Conservation (phyloP, 768 basidiomycete genomes). For the Boletus bicolor region DNA sequence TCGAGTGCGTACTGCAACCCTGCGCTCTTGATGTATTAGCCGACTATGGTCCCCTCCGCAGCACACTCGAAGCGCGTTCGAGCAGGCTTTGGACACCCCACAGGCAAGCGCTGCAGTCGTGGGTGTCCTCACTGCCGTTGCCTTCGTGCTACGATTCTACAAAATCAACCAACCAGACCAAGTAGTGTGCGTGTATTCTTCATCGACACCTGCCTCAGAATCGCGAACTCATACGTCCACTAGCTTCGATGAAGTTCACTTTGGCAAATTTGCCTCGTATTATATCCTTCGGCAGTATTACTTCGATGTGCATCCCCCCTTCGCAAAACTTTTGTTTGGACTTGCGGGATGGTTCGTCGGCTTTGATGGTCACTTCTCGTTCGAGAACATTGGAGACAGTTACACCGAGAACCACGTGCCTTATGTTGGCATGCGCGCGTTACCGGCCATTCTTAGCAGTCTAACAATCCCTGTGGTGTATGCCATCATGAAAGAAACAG, state of each 20-base stretch:
- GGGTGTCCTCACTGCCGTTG: slow-evolving; percentile 62
- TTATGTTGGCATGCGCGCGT: slow-evolving; percentile 88
- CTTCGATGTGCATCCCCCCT: slow-evolving; percentile 98
- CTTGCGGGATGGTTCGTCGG: slow-evolving; percentile 96
- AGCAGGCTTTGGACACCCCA: slow-evolving; percentile 59
- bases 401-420: slow-evolving; percentile 87
- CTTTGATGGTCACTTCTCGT: slow-evolving; percentile 90
- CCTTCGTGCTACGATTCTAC: slow-evolving; percentile 86
- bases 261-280: slow-evolving; percentile 96
- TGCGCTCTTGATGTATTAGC: slow-evolving; percentile 9
- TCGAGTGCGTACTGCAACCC: slow-evolving; percentile 37
- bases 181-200: slow-evolving; percentile 68
- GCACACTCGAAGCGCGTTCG: slow-evolving; percentile 59
- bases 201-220: not conserved
- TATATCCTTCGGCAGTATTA: slow-evolving; percentile 94
- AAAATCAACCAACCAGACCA: slow-evolving; percentile 94
- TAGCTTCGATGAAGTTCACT: slow-evolving; percentile 98
- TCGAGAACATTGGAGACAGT: slow-evolving; percentile 94
- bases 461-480: slow-evolving; percentile 90
- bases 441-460: slow-evolving; percentile 89
- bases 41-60: slow-evolving; percentile 26
- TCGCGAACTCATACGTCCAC: slow-evolving; percentile 4
- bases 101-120: slow-evolving; percentile 64
- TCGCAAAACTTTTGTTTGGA: slow-evolving; percentile 93
- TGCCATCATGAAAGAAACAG: slow-evolving; percentile 96